Conservation (phyloP, 1,284 basidiomycete genomes). For the Fomitopsis schrenkii region DNA sequence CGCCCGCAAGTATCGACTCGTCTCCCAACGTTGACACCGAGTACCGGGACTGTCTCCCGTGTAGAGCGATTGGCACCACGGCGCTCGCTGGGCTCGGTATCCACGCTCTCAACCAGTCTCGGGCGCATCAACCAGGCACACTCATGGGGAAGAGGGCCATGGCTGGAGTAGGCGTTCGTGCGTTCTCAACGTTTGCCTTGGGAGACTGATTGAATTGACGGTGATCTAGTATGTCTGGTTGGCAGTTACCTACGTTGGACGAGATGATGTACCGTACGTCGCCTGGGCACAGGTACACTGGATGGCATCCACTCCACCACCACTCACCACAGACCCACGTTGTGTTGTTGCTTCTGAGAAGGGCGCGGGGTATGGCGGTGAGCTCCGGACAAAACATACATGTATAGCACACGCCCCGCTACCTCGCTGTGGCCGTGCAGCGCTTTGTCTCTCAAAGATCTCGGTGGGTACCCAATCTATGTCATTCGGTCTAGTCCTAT, state of each 20-base stretch:
- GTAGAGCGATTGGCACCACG: constrained; percentile 31
- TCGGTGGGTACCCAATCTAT: too few species aligned
- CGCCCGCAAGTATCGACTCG: background rate
- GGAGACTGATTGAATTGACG: background rate
- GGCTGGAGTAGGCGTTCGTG: constrained; percentile 32
- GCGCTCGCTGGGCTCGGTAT: constrained; percentile 31
- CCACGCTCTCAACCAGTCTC: constrained; percentile 31
- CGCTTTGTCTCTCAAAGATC: too few species aligned
- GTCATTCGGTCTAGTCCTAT: too few species aligned
- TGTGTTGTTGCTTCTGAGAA: too few species aligned
- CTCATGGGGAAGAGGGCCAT: constrained; percentile 32
- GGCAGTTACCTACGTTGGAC: background rate
- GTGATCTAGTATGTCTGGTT: background rate
- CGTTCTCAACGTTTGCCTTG: constrained; percentile 4
- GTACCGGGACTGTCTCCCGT: constrained; percentile 34
- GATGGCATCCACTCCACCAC: too few species aligned
- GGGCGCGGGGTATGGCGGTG: too few species aligned
- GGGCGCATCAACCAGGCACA: constrained; percentile 32
- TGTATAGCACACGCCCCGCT: too few species aligned
- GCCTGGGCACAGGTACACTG: too few species aligned
- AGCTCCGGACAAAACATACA: too few species aligned
- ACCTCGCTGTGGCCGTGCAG: too few species aligned
- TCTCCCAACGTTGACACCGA: background rate
- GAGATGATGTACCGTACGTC: background rate
- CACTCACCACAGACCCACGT: too few species aligned